phyloP scores from a whole-genome alignment of 768 basidiomycete species.

The Candolleomyces efflorescens region DNA sequence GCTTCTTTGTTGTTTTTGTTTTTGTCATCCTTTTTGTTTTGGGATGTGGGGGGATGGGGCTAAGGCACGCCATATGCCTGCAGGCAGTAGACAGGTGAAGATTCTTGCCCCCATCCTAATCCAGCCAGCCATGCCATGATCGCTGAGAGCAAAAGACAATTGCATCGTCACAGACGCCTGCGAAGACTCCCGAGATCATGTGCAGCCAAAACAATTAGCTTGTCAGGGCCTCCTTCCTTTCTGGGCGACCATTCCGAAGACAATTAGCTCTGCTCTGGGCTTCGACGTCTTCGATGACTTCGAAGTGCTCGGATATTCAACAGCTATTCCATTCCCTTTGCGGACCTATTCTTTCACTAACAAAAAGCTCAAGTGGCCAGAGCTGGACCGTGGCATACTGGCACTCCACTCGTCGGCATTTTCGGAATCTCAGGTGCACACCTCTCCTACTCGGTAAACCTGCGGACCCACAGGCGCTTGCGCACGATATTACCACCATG shows the following conservation, averaged over 20 bases:
- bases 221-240: not conserved
- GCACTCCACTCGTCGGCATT: not conserved
- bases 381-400: not conserved
- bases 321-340: not conserved
- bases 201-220: slow-evolving; percentile 2
- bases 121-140: slow-evolving; percentile 6
- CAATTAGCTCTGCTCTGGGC: not conserved
- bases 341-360: not conserved
- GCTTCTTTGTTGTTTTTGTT: slow-evolving; percentile 11
- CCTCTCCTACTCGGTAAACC: not conserved
- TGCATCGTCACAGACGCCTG: not conserved
- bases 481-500: too few relatives aligned
- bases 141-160: slow-evolving; percentile 8
- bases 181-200: slow-evolving; percentile 1
- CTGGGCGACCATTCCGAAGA: not conserved
- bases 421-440: not conserved
- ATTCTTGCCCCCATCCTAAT: not conserved
- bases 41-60: slow-evolving; percentile 1
- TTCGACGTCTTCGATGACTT: slow-evolving; percentile 3
- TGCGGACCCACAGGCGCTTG: not conserved
- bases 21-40: slow-evolving; percentile 11
- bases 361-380: not conserved
- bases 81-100: not conserved
- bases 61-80: slow-evolving; percentile 13
- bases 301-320: not conserved